Base-by-base conservation (phyloP, 768 basidiomycete species). In the Chalciporus pseudorubinellus region DNA sequence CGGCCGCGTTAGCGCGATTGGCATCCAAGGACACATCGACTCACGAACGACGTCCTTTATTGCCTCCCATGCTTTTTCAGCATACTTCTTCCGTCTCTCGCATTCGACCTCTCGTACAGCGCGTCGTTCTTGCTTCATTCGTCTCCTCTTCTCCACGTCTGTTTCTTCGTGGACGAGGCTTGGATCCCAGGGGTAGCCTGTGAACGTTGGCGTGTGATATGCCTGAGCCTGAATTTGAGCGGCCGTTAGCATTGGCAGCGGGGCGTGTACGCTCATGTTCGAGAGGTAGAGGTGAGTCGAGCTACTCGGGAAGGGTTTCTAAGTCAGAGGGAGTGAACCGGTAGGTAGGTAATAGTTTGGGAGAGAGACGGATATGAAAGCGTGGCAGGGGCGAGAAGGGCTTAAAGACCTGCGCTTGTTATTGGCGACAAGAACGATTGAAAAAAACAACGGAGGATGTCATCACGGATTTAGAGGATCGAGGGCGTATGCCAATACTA, bases 31-130 rank as follows among this genome's bases (percentile, higher is more conserved):
- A 6, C 24, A 4, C 6, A 34, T 34, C 6, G 20, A 46, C 40
- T 44, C 12, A 54, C 53, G 26, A 21, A 54, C 38, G 21, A 54
- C 18, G 14, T 49, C 28, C 42, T 40, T 54, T 18, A 54, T 12
- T 4, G 53, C 22, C 38, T 43, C 26, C 47, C 38, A 50, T 8
- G 49, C 39, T 21, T 24, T 48, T n/a, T 12, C 10, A 26, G 24
- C 39, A 33, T 45, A 45, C 13, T 22, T 16, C 34, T 22, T 42
- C 13, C 48, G 47, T 19, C 26, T 44, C 28, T 54, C 38, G 3
- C 34, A 38, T 6, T 34, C 28, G 39, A 43, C 43, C 12, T n/a
- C 16, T 33, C 46, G 39, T n/a, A 38, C 9, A 10, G 29, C 42
- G 8, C 24, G 16, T 13, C 26, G 20, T 21, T 48, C 53, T 20